phyloP scores from a whole-genome alignment of 1,284 basidiomycete species.

The Ceratorhiza oryzae-sativae region DNA sequence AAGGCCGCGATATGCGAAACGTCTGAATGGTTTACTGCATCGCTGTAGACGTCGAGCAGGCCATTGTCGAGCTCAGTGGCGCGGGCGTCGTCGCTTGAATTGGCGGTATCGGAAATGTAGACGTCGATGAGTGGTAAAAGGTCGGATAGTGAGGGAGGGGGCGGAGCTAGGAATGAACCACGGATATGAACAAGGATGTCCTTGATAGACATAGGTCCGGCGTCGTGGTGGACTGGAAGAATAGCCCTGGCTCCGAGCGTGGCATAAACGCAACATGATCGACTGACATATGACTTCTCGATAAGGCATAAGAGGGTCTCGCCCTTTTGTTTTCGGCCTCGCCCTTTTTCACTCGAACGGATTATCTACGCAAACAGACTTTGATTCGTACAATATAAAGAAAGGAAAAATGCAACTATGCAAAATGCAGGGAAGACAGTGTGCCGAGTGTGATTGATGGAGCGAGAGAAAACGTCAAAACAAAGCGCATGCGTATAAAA shows the following conservation, averaged over 20 bases:
- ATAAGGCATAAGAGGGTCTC: background rate
- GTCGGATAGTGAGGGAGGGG: conserved; percentile 10
- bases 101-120: conserved; percentile 15
- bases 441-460: conserved; percentile 15
- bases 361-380: background rate
- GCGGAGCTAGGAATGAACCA: conserved; percentile 10
- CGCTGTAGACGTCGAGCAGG: conserved; percentile 66
- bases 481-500: conserved; percentile 20
- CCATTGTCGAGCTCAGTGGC: conserved; percentile 64
- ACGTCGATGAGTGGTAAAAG: conserved; percentile 31
- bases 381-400: conserved; percentile 17
- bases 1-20: conserved; percentile 66
- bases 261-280: conserved; percentile 15
- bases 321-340: background rate
- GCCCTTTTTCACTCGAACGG: background rate
- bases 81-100: background rate
- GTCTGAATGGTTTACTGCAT: conserved; percentile 67
- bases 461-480: conserved; percentile 5
- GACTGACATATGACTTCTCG: background rate
- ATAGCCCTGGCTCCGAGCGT: background rate
- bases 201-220: conserved; percentile 12
- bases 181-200: conserved; percentile 23
- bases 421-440: background rate
- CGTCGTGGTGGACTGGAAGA: background rate
- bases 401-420: background rate